A percentile compares a stretch with the other conserved stretches of the same genome.
These are phyloP conservation scores for Fusarium agapanthi DNA, from an alignment of 2,329 filamentous ascomycete species.

Conservation along the genomic window DNA sequence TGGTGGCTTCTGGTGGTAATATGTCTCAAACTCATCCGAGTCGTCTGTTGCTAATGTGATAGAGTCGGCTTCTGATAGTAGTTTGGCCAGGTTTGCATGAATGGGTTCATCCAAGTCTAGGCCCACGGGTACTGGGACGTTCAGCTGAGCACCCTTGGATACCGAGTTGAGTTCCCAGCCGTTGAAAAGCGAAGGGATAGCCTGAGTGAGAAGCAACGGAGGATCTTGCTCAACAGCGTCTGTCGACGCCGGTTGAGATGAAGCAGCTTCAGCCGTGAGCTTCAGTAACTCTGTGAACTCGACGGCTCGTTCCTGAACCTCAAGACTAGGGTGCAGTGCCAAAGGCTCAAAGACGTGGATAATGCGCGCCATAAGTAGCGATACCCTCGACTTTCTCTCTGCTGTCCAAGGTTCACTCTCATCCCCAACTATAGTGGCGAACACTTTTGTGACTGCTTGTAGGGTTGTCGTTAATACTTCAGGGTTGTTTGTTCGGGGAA, in stretches of 20 bases:
- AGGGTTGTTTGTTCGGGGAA: slow-evolving; percentile 65
- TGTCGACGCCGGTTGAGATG: slow-evolving; percentile 68
- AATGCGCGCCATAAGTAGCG: slow-evolving; percentile 82
- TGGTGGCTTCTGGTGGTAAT: slow-evolving; percentile 67
- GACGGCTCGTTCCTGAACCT: slow-evolving; percentile 94
- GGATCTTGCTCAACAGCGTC: slow-evolving; percentile 68
- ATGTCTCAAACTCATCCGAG: slow-evolving; percentile 73
- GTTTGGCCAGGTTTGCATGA: slow-evolving; percentile 73
- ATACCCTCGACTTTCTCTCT: slow-evolving; percentile 76
- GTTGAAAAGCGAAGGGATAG: slow-evolving; percentile 85
- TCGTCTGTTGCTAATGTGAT: slow-evolving; percentile 60
- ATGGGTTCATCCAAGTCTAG: slow-evolving; percentile 85
- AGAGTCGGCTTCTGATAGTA: slow-evolving; percentile 70
- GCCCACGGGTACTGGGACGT: slow-evolving; percentile 80
- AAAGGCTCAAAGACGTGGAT: slow-evolving; percentile 84
- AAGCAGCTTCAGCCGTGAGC: slow-evolving; percentile 82
- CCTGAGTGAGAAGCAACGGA: slow-evolving; percentile 87
- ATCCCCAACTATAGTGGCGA: slow-evolving; percentile 74
- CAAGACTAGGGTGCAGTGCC: slow-evolving; percentile 82
- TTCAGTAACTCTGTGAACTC: slow-evolving; percentile 92
- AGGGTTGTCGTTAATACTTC: slow-evolving; percentile 80
- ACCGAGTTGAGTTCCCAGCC: slow-evolving; percentile 94
- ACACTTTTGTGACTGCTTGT: slow-evolving; percentile 87
- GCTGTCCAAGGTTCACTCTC: slow-evolving; percentile 74
- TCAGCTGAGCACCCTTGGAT: slow-evolving; percentile 80